Evolutionary conservation across 2,329 filamentous ascomycete genomes (phyloP).

Genomic region (Talaromyces sp.): DNA sequence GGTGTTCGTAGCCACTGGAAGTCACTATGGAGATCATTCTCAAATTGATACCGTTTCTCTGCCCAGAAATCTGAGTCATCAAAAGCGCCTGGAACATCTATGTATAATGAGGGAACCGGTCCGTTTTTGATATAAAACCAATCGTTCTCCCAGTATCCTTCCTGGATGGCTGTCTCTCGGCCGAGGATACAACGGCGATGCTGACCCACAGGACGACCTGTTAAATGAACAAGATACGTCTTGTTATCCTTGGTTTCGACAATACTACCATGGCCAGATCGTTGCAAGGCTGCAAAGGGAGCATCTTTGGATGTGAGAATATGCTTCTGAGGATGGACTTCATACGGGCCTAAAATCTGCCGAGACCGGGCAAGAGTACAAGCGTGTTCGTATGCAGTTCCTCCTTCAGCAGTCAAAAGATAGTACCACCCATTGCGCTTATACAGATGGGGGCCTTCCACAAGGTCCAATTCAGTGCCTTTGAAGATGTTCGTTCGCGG

Average conservation of each 20-base stretch:
- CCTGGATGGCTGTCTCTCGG: conserved; percentile 9
- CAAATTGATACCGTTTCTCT: conserved; percentile 5
- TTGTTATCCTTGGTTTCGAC: conserved; percentile 7
- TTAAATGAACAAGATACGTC: conserved; percentile 10
- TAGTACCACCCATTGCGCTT: conserved; percentile 46
- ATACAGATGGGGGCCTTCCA: conserved; percentile 49
- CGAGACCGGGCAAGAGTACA: conserved; percentile 44
- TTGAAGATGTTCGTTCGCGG: conserved; percentile 8
- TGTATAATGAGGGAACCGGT: conserved; percentile 9
- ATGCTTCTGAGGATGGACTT: conserved; percentile 39
- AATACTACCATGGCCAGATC: conserved; percentile 10
- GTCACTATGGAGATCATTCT: conserved; percentile 2
- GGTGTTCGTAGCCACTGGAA: conserved; percentile 9
- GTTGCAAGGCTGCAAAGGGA: conserved; percentile 9
- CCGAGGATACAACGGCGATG: conserved; percentile 9
- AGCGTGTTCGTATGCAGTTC: conserved; percentile 45
- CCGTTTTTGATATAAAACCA: conserved; percentile 10
- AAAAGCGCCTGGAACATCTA: conserved; percentile 1
- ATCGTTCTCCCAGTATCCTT: conserved; percentile 9
- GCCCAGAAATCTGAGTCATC: conserved; percentile 7
- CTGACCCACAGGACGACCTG: conserved; percentile 8
- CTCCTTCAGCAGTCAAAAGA: conserved; percentile 45
- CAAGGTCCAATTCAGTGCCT: conserved; percentile 9
- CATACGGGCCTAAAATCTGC: conserved; percentile 43
- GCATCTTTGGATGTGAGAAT: conserved; percentile 32